Evolutionary conservation across 1,284 basidiomycete genomes (phyloP).

Genomic region (Tilletia caries): DNA sequence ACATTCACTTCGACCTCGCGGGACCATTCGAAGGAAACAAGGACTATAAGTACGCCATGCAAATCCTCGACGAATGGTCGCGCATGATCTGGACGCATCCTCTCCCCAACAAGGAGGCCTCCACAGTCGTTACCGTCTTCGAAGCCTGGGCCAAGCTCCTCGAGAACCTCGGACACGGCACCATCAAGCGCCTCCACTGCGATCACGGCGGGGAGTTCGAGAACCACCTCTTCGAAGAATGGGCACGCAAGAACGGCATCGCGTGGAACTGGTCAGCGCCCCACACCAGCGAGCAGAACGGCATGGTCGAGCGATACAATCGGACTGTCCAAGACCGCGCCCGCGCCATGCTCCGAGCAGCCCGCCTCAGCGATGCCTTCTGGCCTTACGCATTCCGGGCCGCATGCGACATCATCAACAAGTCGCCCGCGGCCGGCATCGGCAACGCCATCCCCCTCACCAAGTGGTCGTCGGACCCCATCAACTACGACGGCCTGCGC

Average conservation of each 20-base stretch:
- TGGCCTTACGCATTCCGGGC: neutral
- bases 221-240: too few species aligned
- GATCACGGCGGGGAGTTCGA: neutral
- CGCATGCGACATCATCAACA: neutral
- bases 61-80: too few species aligned
- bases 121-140: neutral
- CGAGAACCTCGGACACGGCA: neutral
- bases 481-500: neutral
- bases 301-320: neutral
- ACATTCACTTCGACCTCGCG: neutral
- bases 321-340: neutral
- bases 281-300: neutral
- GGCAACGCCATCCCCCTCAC: neutral
- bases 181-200: neutral
- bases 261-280: neutral
- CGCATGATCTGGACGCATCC: neutral
- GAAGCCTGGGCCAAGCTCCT: neutral
- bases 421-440: neutral
- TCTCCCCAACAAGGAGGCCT: neutral
- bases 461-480: neutral
- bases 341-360: neutral
- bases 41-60: neutral
- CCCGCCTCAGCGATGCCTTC: neutral
- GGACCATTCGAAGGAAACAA: too few species aligned
- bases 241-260: neutral